A percentile compares a stretch with the other conserved stretches of the same genome.
Evolutionary conservation across 768 basidiomycete genomes (phyloP).

Genomic region (Xerocomellus chrysenteron): DNA sequence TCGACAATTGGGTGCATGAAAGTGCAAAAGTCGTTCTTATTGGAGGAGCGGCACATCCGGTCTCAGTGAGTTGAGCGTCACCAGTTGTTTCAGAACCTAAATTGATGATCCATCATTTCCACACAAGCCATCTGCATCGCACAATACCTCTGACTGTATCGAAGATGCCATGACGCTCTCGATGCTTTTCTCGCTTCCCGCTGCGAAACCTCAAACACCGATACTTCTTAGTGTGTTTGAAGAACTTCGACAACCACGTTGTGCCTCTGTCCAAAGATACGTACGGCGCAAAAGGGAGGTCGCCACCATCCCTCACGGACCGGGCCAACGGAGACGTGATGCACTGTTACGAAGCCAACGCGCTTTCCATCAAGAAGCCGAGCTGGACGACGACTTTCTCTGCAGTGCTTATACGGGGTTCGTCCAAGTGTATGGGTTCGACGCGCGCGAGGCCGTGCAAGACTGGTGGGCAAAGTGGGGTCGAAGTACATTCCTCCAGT

Average conservation of each 20-base stretch:
- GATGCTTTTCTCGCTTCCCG: slow-evolving; percentile 52
- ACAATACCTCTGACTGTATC: slow-evolving; percentile 46
- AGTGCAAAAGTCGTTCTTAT: slow-evolving; percentile 49
- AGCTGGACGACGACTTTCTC: slow-evolving; percentile 37
- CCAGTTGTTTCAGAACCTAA: not conserved
- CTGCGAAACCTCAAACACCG: slow-evolving; percentile 42
- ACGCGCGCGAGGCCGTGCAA: slow-evolving; percentile 52
- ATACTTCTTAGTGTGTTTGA: slow-evolving; percentile 55
- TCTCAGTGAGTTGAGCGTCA: slow-evolving; percentile 36
- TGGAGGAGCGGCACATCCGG: slow-evolving; percentile 61
- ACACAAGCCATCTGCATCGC: slow-evolving; percentile 48
- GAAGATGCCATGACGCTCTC: slow-evolving; percentile 65
- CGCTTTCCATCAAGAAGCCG: slow-evolving; percentile 40
- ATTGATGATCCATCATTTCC: not conserved
- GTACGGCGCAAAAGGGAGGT: slow-evolving; percentile 44
- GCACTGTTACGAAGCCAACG: slow-evolving; percentile 26
- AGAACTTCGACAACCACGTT: slow-evolving; percentile 54
- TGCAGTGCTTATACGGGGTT: slow-evolving; percentile 49
- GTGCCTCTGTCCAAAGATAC: slow-evolving; percentile 38
- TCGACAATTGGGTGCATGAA: slow-evolving; percentile 53
- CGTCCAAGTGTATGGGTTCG: slow-evolving; percentile 46
- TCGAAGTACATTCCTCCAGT: slow-evolving; percentile 3
- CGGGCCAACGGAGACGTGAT: slow-evolving; percentile 47
- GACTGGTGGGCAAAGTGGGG: slow-evolving; percentile 67
- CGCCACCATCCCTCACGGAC: slow-evolving; percentile 42